phyloP scores from a whole-genome alignment of 768 basidiomycete genomes.

The Mycena venus region DNA sequence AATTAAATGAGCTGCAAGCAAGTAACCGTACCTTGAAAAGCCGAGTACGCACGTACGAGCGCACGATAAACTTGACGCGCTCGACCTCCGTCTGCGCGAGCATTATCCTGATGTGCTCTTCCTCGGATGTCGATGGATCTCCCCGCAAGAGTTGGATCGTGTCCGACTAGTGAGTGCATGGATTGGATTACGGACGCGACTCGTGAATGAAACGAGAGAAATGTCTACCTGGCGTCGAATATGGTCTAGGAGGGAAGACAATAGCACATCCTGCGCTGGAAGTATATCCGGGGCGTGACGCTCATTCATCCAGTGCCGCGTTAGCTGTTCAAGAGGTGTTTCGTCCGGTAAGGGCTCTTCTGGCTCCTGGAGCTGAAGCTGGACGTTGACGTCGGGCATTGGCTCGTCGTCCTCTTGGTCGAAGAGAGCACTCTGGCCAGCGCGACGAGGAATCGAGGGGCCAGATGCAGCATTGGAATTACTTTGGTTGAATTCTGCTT shows the following conservation, averaged over 20 bases:
- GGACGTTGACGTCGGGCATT: slow-evolving; percentile 44
- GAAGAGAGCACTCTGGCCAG: slow-evolving; percentile 46
- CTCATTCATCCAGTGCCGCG: slow-evolving; percentile 90
- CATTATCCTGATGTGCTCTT: slow-evolving; percentile 93
- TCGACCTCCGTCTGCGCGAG: slow-evolving; percentile 96
- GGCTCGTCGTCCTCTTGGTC: slow-evolving; percentile 52
- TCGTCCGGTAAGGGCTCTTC: slow-evolving; percentile 50
- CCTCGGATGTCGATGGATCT: slow-evolving; percentile 89
- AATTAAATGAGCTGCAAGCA: slow-evolving; percentile 13
- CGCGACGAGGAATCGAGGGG: slow-evolving; percentile 48
- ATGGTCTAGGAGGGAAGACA: slow-evolving; percentile 78
- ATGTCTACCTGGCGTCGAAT: slow-evolving; percentile 83
- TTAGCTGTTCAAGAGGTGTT: slow-evolving; percentile 77
- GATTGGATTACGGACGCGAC: slow-evolving; percentile 28
- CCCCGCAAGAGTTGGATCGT: slow-evolving; percentile 81
- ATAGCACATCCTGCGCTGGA: slow-evolving; percentile 76
- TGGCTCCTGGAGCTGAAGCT: slow-evolving; percentile 24
- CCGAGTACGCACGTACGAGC: slow-evolving; percentile 90
- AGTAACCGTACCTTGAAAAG: slow-evolving; percentile 79
- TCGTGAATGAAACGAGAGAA: neutral
- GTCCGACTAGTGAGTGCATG: slow-evolving; percentile 68
- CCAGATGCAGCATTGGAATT: slow-evolving; percentile 28
- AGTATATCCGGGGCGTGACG: slow-evolving; percentile 86
- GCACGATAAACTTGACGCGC: slow-evolving; percentile 91
- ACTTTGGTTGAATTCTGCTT: slow-evolving; percentile 50